Base-by-base conservation (phyloP, 1,139 yeast species). In the Zygoascus sp. region DNA sequence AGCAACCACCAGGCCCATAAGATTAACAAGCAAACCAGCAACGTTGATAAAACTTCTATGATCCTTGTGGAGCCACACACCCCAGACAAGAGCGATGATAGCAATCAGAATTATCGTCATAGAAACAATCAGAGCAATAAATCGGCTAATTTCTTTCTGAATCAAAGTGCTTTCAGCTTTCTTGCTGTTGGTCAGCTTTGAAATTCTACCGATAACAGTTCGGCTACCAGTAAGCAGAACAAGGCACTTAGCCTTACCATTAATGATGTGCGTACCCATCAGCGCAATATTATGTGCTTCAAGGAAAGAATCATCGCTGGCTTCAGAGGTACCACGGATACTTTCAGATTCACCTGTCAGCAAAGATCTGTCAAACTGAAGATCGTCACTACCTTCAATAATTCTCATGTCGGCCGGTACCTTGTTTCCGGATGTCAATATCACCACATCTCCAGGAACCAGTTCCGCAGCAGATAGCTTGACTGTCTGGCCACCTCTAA, bases 291-390 rank as follows among this genome's bases (percentile, higher is more conserved):
- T 68, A 28, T 59, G 56, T 38, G 74, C 65, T 54, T 76, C 80
- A 48, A 75, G 61, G 55, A 70, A 73, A 52, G 73, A 73, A 11
- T 23, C 35, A 23, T 62, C 67, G 10, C 59, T 45, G 17, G 49
- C 40, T 21, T 74, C 67, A 43, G 67, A 66, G 5, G 75, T 68
- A 2, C 72, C 75, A 10, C 69, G 66, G 2, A 73, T 65, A 13
- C 77, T 75, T 42, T 72, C 66, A 0, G 79, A 72, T 56, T 76
- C 81, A 50, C 81, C 81, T 1, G 81, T 77, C 42, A 77, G 64
- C 35, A 76, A 66, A 6, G 81, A 73, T 52, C 75, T 75, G 54
- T 77, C 81, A 42, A 77, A 73, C 51, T 73, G 72, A 50, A 74
- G 66, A 51, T 74, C 76, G 28, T 45, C 49, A 43, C 65, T 52